Base-by-base conservation (phyloP, 2,329 filamentous ascomycete species). In the Pyrenophora tritici-repentis region DNA sequence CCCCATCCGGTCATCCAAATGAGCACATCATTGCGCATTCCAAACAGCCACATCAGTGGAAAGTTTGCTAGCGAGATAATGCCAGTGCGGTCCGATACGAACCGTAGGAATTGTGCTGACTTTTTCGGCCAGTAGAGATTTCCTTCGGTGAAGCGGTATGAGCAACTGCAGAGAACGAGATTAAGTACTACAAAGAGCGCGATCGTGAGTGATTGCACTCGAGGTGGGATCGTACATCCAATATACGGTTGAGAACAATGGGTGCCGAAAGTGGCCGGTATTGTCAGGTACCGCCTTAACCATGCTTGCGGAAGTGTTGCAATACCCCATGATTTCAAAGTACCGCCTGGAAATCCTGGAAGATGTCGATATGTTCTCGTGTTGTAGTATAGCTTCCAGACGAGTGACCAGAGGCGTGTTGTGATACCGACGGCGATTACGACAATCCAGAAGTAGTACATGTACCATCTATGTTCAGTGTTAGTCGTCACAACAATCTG, bases 1-100 rank as follows among this genome's bases (percentile, higher is more conserved):
- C 83, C 84, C 86, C 86, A 89, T 0, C 86, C 86, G 0, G 87
- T 89, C 0, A 85, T 65, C 83, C 83, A 87, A 47, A 88, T 74
- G 13, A 88, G 77, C 0, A 85, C 62, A 43, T 89, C 88, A 55
- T 89, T 90, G 8, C 87, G 77, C 64, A 83, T 83, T 0, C 82
- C 83, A 57, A 89, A 89, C 0, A 89, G 68, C 85, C 85, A 88
- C 0, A 88, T 73, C 2, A 87, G 62, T 0, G 85, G 83, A 6
- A 89, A 78, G 55, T 87, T 87, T 3, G 82, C 83, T 58, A 86
- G 83, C 0, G 84, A 82, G 18, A 89, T 77, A 26, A 86, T 81
- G 0, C 86, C 86, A 0, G 85, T 86, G 8, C 86, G 79, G 53
- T 88, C 85, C 0, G 83, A 82, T 0, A 84, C 75, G 47, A 85